A percentile compares a stretch with the other conserved stretches of the same genome.
phyloP scores from a whole-genome alignment of 2,329 filamentous ascomycete species.

The Hawksworthiomyces lignivorus region DNA sequence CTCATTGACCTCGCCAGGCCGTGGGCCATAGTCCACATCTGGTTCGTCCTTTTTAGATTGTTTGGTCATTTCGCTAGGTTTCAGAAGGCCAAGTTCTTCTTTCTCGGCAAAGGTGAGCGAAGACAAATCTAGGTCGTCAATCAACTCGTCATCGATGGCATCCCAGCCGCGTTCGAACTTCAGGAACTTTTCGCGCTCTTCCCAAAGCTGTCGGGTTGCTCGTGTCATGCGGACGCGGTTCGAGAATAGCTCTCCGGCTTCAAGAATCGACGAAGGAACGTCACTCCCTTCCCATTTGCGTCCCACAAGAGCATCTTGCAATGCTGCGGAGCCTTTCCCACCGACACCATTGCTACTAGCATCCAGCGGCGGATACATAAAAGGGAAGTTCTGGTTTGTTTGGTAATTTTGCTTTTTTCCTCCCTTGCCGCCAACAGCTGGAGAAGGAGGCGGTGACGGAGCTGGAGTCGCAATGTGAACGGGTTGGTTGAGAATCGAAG shows the following conservation, averaged over 20 bases:
- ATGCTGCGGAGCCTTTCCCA: constrained; percentile 74
- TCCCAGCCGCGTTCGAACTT: constrained; percentile 90
- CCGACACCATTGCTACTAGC: constrained; percentile 82
- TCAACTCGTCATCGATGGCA: constrained; percentile 26
- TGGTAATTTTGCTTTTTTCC: constrained; percentile 99
- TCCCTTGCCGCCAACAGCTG: constrained; percentile 76
- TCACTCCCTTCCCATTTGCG: constrained; percentile 90
- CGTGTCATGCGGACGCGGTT: constrained; percentile 84
- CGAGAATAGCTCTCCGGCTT: constrained; percentile 88
- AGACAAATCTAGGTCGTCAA: constrained; percentile 31
- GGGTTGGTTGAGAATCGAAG: constrained; percentile 87
- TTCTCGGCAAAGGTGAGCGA: constrained; percentile 33
- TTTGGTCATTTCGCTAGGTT: constrained; percentile 23
- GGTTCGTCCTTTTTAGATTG: not conserved
- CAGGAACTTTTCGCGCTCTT: constrained; percentile 84
- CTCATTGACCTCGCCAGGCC: constrained; percentile 37
- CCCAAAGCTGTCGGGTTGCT: constrained; percentile 88
- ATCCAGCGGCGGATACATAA: constrained; percentile 91
- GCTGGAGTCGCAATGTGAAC: constrained; percentile 98
- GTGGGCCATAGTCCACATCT: constrained; percentile 43
- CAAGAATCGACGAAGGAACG: constrained; percentile 87
- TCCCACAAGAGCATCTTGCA: constrained; percentile 73
- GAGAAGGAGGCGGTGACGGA: constrained; percentile 89
- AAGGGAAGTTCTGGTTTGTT: constrained; percentile 97
- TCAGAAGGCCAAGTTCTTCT: constrained; percentile 39